Evolutionary conservation across 768 basidiomycete species (phyloP).

Genomic region (Lactifluus subvellereus): DNA sequence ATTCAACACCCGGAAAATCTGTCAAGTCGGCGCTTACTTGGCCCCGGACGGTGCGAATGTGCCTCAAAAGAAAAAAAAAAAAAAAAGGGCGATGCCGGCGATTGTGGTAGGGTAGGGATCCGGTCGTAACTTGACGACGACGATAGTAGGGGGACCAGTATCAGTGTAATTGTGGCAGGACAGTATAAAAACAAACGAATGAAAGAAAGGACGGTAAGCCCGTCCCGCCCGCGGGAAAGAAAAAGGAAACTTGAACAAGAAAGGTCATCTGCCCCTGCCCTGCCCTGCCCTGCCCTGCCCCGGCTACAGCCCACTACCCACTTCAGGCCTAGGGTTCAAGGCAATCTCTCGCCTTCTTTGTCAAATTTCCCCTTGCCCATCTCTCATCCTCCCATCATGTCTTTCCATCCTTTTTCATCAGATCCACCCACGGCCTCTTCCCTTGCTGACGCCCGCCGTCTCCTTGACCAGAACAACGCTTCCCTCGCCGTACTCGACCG

Average conservation of each 20-base stretch:
- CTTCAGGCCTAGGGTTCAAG: neutral
- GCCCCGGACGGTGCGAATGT: neutral
- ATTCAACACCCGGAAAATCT: neutral
- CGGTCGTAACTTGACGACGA: neutral
- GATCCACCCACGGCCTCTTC: constrained; percentile 57
- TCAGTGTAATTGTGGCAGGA: neutral
- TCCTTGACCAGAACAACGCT: constrained; percentile 34
- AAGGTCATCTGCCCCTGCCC: constrained; percentile 13
- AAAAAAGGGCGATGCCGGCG: neutral
- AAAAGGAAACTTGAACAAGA: constrained; percentile 3
- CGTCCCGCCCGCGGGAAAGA: constrained; percentile 14
- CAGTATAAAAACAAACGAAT: neutral
- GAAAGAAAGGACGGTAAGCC: neutral
- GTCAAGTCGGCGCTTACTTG: constrained; percentile 7
- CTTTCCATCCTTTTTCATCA: constrained; percentile 29
- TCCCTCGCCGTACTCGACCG: constrained; percentile 34
- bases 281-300: too few species aligned
- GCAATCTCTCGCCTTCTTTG: constrained; percentile 1
- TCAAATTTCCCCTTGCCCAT: constrained; percentile 7
- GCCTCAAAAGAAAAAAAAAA: neutral
- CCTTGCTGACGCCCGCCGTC: constrained; percentile 46
- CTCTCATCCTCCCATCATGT: constrained; percentile 21
- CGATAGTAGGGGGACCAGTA: too few species aligned
- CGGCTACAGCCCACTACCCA: neutral
- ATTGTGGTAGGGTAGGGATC: neutral